Conservation (phyloP, 2,329 filamentous ascomycete species). For the Dothideomycetidae sp. region DNA sequence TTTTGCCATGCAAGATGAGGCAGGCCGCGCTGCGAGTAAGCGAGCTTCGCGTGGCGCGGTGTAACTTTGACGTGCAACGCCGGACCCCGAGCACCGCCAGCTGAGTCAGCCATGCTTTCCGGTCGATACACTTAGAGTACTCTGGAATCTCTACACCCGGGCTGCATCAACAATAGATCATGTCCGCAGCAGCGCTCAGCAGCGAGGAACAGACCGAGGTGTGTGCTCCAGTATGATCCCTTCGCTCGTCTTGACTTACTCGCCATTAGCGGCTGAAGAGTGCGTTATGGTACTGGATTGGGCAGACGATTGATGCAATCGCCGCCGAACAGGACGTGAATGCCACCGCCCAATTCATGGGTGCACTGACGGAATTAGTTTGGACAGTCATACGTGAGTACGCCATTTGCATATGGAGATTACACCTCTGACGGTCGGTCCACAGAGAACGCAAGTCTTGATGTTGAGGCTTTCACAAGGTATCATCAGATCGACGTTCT, state of each 20-base stretch:
- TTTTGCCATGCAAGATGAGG: too few species aligned
- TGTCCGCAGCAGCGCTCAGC: slow-evolving; percentile 19
- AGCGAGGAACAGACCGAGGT: background rate
- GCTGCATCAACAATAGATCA: slow-evolving; percentile 14
- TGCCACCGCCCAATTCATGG: slow-evolving; percentile 46
- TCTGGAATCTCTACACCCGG: too few species aligned
- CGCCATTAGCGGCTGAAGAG: slow-evolving; percentile 71
- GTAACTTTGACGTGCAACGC: too few species aligned
- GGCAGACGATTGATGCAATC: slow-evolving; percentile 80
- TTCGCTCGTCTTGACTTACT: background rate
- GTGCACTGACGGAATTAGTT: slow-evolving; percentile 65
- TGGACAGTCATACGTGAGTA: slow-evolving; percentile 68
- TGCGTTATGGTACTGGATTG: slow-evolving; percentile 69
- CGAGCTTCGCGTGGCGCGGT: too few species aligned
- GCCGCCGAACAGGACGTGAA: slow-evolving; percentile 60
- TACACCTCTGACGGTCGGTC: background rate
- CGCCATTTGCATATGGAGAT: background rate
- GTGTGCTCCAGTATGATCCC: background rate
- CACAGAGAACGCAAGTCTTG: slow-evolving; percentile 23
- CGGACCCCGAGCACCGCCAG: too few species aligned
- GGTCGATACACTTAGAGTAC: too few species aligned
- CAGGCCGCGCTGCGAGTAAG: too few species aligned
- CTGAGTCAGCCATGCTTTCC: too few species aligned
- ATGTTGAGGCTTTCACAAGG: slow-evolving; percentile 51
- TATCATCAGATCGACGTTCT: background rate